Evolutionary conservation across 805 yeast genomes (phyloP), one percentile per base, ranked within the genome.

Genomic region (Yarrowia deformans): DNA sequence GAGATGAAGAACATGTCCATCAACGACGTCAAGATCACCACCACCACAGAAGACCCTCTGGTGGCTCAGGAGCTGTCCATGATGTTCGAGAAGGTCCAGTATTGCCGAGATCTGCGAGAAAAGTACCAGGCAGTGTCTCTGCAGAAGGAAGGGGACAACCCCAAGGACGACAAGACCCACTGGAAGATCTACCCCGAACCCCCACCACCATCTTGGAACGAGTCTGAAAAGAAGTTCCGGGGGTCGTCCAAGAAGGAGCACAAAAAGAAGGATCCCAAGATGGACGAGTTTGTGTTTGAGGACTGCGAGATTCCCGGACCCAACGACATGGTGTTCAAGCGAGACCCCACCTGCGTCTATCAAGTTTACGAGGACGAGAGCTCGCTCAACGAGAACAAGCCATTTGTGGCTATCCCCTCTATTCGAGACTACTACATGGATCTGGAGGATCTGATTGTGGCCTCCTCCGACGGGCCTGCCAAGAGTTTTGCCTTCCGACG

Each of bases 401-500:
- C 79, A 1, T 74, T 89, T 23, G 84, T 87, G 4, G 70, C 71
- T 19, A 83, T 92, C 19, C 98, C 99, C n/a, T 83, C 91, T 0
- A 82, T 95, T 70, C 85, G 86, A 68, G 98, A 95, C 63, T 95
- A 90, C 79, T 96, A 91, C 78, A 79, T 86, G 72, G 99, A 94
- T 78, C 79, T 93, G 74, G 95, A 90, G 67, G 85, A 83, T 69
- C 85, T 95, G 72, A 84, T 87, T n/a, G 79, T 84, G 13, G 84
- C 91, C 60, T 89, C 97, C 8, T 88, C 95, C 5, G 97, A 93
- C 79, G 99, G 99, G 0, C 99, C 99, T 6, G 87, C 96, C 16
- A 95, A 95, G 79, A 90, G 97, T 16, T 95, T 95, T 83, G 97
- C 99, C 0, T 95, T 92, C 79, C 88, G 94, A 77, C 85, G 99